These are phyloP conservation scores for Ormosia emarginata DNA, from an alignment of 306 rosid species.

Conservation along the genomic window DNA sequence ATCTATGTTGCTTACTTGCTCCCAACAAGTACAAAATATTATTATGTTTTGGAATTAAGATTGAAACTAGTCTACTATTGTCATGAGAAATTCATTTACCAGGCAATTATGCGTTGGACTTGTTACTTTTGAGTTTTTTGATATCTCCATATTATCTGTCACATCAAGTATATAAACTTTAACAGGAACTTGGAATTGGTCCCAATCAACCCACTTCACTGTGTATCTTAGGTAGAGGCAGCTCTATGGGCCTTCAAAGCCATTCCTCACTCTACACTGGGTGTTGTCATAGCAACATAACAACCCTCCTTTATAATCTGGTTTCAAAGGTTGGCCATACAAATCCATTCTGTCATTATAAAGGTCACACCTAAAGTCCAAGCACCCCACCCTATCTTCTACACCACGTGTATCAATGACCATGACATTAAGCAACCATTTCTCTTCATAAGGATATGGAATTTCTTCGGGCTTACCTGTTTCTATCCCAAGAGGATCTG, in stretches of 20 bases:
- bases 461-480: not conserved
- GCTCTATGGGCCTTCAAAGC: not conserved
- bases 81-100: not conserved
- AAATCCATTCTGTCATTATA: not conserved
- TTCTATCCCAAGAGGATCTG: not conserved
- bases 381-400: not conserved
- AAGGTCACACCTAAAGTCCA: not conserved
- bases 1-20: not conserved
- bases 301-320: not conserved
- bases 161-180: not conserved
- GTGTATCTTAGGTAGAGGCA: not conserved
- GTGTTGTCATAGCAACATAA: not conserved
- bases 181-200: not conserved
- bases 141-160: not conserved
- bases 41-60: not conserved
- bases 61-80: not conserved
- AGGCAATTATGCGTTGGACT: not conserved
- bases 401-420: not conserved
- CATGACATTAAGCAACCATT: not conserved
- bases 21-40: not conserved
- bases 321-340: too few relatives aligned
- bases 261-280: not conserved
- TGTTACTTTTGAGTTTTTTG: too few relatives aligned
- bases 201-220: not conserved
- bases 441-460: not conserved